Conservation (phyloP, 768 basidiomycete species). For the Boletus vermiculosoides region DNA sequence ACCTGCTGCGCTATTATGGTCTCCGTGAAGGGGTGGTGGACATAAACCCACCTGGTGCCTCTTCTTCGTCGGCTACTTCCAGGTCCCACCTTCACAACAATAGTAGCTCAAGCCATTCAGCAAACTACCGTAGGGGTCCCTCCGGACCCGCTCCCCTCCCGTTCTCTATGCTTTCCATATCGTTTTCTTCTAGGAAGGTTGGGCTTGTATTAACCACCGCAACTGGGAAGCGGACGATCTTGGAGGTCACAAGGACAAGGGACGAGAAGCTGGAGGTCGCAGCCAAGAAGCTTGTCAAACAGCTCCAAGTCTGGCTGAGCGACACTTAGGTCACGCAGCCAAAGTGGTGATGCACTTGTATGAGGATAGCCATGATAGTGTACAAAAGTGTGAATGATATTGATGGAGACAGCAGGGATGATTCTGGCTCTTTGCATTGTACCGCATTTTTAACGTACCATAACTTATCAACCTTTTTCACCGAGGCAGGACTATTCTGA, state of each 20-base stretch:
- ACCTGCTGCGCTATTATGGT: slow-evolving; percentile 54
- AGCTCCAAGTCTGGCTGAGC: slow-evolving; percentile 45
- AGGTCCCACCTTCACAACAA: neutral
- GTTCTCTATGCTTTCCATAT: slow-evolving; percentile 38
- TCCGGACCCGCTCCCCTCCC: slow-evolving; percentile 23
- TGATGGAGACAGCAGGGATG: neutral
- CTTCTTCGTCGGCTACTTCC: slow-evolving; percentile 3
- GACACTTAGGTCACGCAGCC: slow-evolving; percentile 5
- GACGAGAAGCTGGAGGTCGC: slow-evolving; percentile 57
- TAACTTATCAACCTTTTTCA: neutral
- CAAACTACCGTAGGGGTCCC: neutral
- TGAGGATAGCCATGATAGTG: neutral
- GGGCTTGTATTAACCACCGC: slow-evolving; percentile 35
- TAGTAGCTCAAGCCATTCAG: slow-evolving; percentile 5
- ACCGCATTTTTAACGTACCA: neutral
- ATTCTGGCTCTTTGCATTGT: neutral
- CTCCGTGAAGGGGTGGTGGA: slow-evolving; percentile 38
- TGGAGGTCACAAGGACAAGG: slow-evolving; percentile 48
- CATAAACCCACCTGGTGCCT: slow-evolving; percentile 1
- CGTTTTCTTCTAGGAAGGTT: slow-evolving; percentile 40
- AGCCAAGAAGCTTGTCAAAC: slow-evolving; percentile 51
- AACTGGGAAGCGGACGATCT: slow-evolving; percentile 50
- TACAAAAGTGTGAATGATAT: too few relatives aligned
- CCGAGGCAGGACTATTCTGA: too few relatives aligned
- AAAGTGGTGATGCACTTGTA: neutral